These are phyloP conservation scores for Zygosaccharomyces pseudorouxii DNA, from an alignment of 805 yeast species.

Conservation along the genomic window DNA sequence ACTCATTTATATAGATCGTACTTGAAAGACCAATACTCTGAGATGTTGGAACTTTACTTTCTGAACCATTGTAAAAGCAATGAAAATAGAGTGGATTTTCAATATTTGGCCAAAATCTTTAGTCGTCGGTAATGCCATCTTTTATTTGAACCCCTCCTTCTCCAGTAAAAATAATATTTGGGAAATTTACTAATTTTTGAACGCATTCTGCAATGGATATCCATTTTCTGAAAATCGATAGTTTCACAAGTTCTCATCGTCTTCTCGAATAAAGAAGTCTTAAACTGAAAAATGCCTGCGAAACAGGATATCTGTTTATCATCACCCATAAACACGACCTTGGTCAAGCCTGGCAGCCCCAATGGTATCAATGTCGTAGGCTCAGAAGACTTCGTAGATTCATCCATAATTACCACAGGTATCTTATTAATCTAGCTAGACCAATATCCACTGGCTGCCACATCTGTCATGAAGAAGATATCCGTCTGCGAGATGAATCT, in stretches of 20 bases:
- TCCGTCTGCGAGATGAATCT: conserved; percentile 57
- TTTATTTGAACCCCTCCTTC: conserved; percentile 42
- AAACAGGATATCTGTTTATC: conserved; percentile 70
- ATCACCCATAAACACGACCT: conserved; percentile 70
- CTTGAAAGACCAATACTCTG: conserved; percentile 45
- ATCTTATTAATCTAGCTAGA: conserved; percentile 49
- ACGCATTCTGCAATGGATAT: conserved; percentile 66
- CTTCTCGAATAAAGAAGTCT: conserved; percentile 65
- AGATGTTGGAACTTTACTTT: conserved; percentile 44
- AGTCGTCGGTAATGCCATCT: conserved; percentile 55
- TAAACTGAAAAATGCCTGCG: conserved; percentile 60
- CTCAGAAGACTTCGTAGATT: conserved; percentile 71
- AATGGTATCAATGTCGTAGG: conserved; percentile 66
- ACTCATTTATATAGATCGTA: conserved; percentile 52
- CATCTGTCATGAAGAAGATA: conserved; percentile 67
- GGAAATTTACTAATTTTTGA: conserved; percentile 60
- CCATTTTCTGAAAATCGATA: conserved; percentile 58
- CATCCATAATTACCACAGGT: conserved; percentile 75
- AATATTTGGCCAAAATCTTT: conserved; percentile 45
- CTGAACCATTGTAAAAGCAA: conserved; percentile 45
- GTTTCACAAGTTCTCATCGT: conserved; percentile 57
- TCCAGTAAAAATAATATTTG: conserved; percentile 46
- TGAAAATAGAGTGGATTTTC: conserved; percentile 61
- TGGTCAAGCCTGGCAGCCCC: conserved; percentile 60
- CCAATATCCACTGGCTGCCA: conserved; percentile 63